Base-by-base conservation (phyloP, 345 rosid species). In the Microthlaspi erraticum region DNA sequence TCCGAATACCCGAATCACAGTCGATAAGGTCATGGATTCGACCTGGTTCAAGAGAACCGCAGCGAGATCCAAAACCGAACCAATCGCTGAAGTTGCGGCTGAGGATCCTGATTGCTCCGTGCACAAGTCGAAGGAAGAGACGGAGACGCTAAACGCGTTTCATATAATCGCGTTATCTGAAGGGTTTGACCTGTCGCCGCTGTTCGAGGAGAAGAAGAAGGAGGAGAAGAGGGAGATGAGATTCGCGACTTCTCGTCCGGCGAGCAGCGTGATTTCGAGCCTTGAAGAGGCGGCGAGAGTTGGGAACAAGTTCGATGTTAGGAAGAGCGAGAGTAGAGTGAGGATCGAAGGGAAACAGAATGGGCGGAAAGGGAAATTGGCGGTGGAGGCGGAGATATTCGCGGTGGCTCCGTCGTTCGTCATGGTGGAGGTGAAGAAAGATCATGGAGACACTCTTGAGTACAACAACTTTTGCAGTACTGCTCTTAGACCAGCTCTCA, bases 371-470 rank as follows among this genome's bases (percentile, higher is more conserved):
- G 97, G 96, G 61, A 91, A 84, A 72, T 58, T 93, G 26, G 85
- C 88, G 0, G 87, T 91, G 6, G 90, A 84, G 4, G 98, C 91
- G 0, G 96, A 91, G 56, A 82, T 93, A 16, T 89, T 84, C 44
- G 85, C 97, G 0, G 84, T 93, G 66, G 83, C 97, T 9, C 94
- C 96, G 38, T 81, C 88, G 41, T 84, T 89, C 7, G 23, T 87
- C 43, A 86, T 91, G 34, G 97, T 93, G 79, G 94, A 91, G 76
- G 97, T 91, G 81, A 93, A 85, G 84, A 89, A 93, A 76, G 94
- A 91, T 63, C 81, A 83, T 3, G 97, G 98, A 2, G 98, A 93
- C 12, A 91, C 98, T 0, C 68, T 91, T 10, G 98, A 93, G 78
- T 93, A 88, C 49, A 91, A 93, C 46, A 89, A 85, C 77, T 93